Percentiles rank a stretch among this genome's conserved stretches.
Conservation (phyloP, 2,329 filamentous ascomycete species). For the Calycina herbarum region DNA sequence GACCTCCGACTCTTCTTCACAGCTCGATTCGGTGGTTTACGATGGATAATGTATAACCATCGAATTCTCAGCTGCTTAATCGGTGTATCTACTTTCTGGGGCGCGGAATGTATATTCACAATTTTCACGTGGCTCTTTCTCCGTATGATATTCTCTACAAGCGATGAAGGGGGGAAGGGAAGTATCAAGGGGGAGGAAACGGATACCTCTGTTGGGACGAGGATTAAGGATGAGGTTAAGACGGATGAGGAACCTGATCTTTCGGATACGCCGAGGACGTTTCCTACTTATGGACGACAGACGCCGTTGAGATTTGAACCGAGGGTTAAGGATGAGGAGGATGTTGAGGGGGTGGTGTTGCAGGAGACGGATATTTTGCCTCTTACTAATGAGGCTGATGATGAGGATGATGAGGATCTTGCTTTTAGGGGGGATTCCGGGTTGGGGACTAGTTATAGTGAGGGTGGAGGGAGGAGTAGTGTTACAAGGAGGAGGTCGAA, state of each 20-base stretch:
- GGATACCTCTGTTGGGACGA: background rate
- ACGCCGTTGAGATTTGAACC: constrained; percentile 43
- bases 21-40: constrained; percentile 73
- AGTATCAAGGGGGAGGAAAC: constrained; percentile 29
- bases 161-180: constrained; percentile 25
- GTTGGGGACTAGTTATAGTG: constrained; percentile 55
- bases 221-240: constrained; percentile 9
- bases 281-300: constrained; percentile 46
- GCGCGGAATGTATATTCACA: constrained; percentile 68
- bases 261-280: constrained; percentile 47
- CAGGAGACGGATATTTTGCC: constrained; percentile 33
- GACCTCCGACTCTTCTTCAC: constrained; percentile 65
- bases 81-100: constrained; percentile 75
- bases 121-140: constrained; percentile 62
- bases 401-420: constrained; percentile 49
- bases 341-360: constrained; percentile 28
- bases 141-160: constrained; percentile 13
- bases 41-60: constrained; percentile 87
- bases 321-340: constrained; percentile 33
- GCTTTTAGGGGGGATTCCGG: constrained; percentile 47
- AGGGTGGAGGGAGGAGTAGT: constrained; percentile 36
- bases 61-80: constrained; percentile 67
- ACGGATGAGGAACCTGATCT: constrained; percentile 37
- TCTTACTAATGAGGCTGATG: constrained; percentile 46
- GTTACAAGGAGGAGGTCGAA: constrained; percentile 32